Base-by-base conservation (phyloP, 73 alveolate species). In the Paramecium pentaurelia region DNA sequence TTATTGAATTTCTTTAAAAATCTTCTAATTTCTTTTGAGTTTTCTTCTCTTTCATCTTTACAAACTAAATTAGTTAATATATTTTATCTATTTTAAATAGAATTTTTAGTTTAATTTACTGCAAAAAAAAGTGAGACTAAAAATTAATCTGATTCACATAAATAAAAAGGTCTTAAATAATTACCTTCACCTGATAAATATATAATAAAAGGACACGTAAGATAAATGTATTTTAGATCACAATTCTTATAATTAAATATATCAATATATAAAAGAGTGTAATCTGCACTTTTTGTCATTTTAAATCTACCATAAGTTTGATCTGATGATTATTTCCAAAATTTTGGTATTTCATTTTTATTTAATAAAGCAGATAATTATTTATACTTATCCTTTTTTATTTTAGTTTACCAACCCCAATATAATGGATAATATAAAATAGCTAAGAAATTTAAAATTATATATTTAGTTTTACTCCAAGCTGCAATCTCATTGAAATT, bases 131-230 rank as follows among this genome's bases (percentile, higher is more conserved):
- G 45, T 3, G 91, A 80, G 12, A 47, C 75, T 7, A 80, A 42
- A 80, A 80, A 80, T 47, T 80, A 80, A 47, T 80, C 91, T 44
- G 91, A 80, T 80, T 80, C 91, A 49, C 91, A 80, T 27, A 80
- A 32, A 80, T 80, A 80, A 80, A 45, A 80, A 25, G 91, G 91
- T 45, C 91, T 44, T 18, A 80, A 25, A 49, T 32, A 80, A 80
- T 80, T 80, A 80, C 91, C 91, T 49, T 80, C 91, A 2, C 91
- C 91, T 0, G 91, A 80, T 14, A 80, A 7, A 80, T 49, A 80
- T 4, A 80, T 80, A 20, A 80, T 80, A 14, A 42, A 80, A n/a
- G 91, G 91, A 44, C 91, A 80, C 0, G 91, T 80, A 8, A 80
- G 91, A 80, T 44, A 80, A 27, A 80, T 47, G 73, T 80, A 80